A percentile compares a stretch with the other conserved stretches of the same genome.
phyloP scores from a whole-genome alignment of 1,284 basidiomycete species.

The Stereum hirsutum region DNA sequence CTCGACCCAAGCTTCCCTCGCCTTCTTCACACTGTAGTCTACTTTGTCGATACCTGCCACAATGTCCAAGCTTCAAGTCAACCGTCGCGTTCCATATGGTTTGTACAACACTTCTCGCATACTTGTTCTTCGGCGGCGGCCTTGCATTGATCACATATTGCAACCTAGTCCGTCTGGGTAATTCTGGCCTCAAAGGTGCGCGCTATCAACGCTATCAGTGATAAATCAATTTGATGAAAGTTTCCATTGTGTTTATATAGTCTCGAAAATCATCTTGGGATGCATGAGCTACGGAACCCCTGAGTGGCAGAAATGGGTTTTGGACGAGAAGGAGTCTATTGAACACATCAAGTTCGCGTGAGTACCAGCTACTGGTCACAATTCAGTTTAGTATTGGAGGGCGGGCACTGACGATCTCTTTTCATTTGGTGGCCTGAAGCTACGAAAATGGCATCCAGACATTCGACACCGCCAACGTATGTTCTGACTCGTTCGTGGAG shows the following conservation, averaged over 20 bases:
- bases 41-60: too few relatives aligned
- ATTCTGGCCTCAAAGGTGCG: slow-evolving; percentile 9
- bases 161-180: slow-evolving; percentile 6
- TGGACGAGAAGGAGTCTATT: slow-evolving; percentile 44
- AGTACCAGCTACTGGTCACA: not conserved
- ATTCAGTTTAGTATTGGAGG: too few relatives aligned
- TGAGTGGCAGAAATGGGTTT: slow-evolving; percentile 33
- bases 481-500: not conserved
- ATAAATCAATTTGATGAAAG: too few relatives aligned
- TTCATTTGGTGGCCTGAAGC: not conserved
- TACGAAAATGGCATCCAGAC: slow-evolving; percentile 49
- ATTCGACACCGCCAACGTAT: slow-evolving; percentile 57
- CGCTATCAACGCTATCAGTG: too few relatives aligned
- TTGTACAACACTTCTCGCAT: too few relatives aligned
- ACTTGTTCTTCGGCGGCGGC: too few relatives aligned
- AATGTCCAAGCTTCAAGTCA: too few relatives aligned
- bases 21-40: too few relatives aligned
- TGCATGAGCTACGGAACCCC: slow-evolving; percentile 27
- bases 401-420: not conserved
- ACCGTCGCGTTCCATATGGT: too few relatives aligned
- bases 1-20: too few relatives aligned
- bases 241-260: too few relatives aligned
- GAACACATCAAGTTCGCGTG: slow-evolving; percentile 49
- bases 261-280: slow-evolving; percentile 22
- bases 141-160: not conserved